phyloP scores from a whole-genome alignment of 2,329 filamentous ascomycete species.

The Plenodomus lindquistii region DNA sequence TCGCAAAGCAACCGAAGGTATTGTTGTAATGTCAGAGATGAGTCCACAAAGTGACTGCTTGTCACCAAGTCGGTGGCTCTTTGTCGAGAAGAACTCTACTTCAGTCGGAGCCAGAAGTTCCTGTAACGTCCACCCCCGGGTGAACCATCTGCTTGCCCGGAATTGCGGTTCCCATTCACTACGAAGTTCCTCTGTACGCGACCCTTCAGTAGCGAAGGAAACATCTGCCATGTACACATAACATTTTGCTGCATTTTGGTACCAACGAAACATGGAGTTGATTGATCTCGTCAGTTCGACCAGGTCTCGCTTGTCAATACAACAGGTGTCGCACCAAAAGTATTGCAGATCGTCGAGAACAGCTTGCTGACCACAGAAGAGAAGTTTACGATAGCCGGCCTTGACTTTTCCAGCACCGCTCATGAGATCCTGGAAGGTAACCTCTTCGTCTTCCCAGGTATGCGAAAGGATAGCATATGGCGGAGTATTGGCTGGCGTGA shows the following conservation, averaged over 20 bases:
- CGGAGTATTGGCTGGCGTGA: not conserved
- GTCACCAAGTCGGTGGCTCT: not conserved
- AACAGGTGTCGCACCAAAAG: slow-evolving; percentile 8
- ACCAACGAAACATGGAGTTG: slow-evolving; percentile 5
- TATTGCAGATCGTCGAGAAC: not conserved
- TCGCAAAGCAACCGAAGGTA: not conserved
- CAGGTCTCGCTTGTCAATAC: slow-evolving; percentile 1
- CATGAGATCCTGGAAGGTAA: not conserved
- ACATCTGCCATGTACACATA: slow-evolving; percentile 9
- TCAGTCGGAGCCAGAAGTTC: not conserved
- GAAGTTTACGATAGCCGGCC: not conserved
- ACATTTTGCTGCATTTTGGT: not conserved
- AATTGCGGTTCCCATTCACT: slow-evolving; percentile 4
- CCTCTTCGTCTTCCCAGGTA: not conserved
- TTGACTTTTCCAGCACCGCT: not conserved
- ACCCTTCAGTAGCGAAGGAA: slow-evolving; percentile 3
- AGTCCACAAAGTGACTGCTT: not conserved
- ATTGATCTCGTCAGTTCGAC: not conserved
- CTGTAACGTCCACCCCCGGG: too few relatives aligned
- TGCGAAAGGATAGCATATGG: slow-evolving; percentile 5
- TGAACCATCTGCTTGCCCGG: slow-evolving; percentile 11
- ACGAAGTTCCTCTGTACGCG: not conserved
- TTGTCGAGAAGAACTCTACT: slow-evolving; percentile 6
- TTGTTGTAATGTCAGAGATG: not conserved
- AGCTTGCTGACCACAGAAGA: slow-evolving; percentile 1